These are phyloP conservation scores for Sarocladium kiliense DNA, from an alignment of 2,329 filamentous ascomycete genomes.

Conservation along the genomic window DNA sequence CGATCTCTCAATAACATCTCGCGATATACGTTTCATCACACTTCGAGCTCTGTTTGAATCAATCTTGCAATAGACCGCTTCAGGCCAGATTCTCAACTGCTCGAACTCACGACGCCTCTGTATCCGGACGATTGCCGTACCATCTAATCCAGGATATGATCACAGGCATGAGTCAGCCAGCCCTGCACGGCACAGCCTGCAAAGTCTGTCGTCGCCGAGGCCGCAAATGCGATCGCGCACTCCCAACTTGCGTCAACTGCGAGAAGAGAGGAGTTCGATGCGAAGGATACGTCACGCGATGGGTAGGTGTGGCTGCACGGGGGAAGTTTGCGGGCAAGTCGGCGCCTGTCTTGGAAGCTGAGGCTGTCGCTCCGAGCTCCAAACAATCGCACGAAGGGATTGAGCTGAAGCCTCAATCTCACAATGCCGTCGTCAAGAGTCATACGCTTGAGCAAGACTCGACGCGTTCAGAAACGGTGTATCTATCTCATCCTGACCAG, in stretches of 20 bases:
- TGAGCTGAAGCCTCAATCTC: too few species aligned
- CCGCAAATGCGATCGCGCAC: conserved; percentile 11
- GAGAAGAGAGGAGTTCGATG: conserved; percentile 1
- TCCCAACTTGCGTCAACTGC: conserved; percentile 4
- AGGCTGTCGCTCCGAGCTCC: not conserved
- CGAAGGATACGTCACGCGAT: conserved; percentile 10
- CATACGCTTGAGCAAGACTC: too few species aligned
- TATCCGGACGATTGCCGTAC: not conserved
- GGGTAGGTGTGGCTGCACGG: conserved; percentile 8
- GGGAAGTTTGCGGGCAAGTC: conserved; percentile 9
- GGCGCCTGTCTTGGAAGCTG: not conserved
- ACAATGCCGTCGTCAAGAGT: not conserved
- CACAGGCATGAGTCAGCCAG: not conserved
- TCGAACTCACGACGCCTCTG: too few species aligned
- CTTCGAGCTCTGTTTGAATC: too few species aligned
- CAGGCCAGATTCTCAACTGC: too few species aligned
- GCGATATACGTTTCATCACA: too few species aligned
- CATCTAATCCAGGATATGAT: not conserved
- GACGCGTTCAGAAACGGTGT: too few species aligned
- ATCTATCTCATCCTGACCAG: not conserved
- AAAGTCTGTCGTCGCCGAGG: conserved; percentile 9
- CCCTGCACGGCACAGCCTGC: conserved; percentile 8
- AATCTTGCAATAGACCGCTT: too few species aligned
- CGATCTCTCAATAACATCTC: too few species aligned
- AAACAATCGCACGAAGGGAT: too few species aligned